phyloP scores from a whole-genome alignment of 352 stramenopile genomes.

The Globisporangium yorkense region DNA sequence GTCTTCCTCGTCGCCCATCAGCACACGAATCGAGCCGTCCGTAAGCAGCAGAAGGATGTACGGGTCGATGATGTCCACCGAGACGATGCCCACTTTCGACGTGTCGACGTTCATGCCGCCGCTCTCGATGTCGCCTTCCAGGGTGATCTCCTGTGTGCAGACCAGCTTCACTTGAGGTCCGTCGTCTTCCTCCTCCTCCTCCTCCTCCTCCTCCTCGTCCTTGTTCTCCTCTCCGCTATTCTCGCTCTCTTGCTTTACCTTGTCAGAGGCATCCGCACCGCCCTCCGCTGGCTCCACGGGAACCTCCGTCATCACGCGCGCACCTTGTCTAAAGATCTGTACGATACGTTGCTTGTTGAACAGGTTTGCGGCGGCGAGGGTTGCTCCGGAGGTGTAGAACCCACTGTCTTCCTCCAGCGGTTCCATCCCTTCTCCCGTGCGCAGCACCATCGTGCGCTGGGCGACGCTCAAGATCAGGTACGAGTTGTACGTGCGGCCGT shows the following conservation, averaged over 20 bases:
- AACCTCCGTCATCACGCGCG: conserved; percentile 76
- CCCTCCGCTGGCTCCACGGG: conserved; percentile 16
- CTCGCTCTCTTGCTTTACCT: conserved; percentile 24
- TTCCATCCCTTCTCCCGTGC: conserved; percentile 81
- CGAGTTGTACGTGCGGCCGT: conserved; percentile 59
- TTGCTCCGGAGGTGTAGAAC: conserved; percentile 80
- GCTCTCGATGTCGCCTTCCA: conserved; percentile 75
- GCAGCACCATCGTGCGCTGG: conserved; percentile 80
- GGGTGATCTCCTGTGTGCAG: conserved; percentile 79
- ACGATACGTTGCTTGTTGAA: conserved; percentile 81
- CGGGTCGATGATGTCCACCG: conserved; percentile 77
- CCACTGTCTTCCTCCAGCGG: conserved; percentile 77
- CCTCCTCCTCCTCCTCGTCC: conserved; percentile 20
- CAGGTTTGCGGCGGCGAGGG: conserved; percentile 69
- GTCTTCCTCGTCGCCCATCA: conserved; percentile 80
- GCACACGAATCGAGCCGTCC: conserved; percentile 69
- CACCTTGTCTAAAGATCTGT: conserved; percentile 83
- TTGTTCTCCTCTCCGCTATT: no score
- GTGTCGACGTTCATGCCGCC: conserved; percentile 83
- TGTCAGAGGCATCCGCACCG: conserved; percentile 2
- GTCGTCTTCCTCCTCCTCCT: conserved; percentile 53
- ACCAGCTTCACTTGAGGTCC: conserved; percentile 57
- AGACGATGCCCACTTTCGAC: conserved; percentile 66
- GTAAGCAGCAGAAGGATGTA: conserved; percentile 81
- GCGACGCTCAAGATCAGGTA: conserved; percentile 81